These are phyloP conservation scores for Trichoderma parareesei DNA, from an alignment of 495 filamentous ascomycete species.

Conservation along the genomic window DNA sequence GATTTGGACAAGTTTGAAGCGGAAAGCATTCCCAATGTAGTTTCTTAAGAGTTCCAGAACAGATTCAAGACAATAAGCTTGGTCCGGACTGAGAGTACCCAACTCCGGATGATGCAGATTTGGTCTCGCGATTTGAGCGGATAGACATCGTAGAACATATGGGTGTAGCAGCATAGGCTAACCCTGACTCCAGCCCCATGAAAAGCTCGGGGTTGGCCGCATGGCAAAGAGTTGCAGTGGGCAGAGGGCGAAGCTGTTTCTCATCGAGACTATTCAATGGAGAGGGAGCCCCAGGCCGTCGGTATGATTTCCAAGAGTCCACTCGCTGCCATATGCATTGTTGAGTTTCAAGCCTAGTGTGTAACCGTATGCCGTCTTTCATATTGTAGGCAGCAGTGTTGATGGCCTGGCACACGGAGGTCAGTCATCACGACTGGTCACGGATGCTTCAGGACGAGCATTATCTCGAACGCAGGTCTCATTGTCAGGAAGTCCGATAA, in stretches of 20 bases:
- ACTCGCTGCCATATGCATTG: slow-evolving; percentile 42
- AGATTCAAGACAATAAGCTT: background rate
- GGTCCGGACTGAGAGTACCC: slow-evolving; percentile 12
- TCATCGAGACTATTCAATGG: slow-evolving; percentile 24
- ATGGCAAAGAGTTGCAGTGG: slow-evolving; percentile 1
- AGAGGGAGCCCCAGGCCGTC: slow-evolving; percentile 32
- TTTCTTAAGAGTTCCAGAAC: background rate
- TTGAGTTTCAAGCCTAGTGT: slow-evolving; percentile 33
- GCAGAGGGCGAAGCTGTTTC: slow-evolving; percentile 10
- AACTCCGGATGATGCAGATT: slow-evolving; percentile 12
- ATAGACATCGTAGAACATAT: background rate
- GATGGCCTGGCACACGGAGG: slow-evolving; percentile 36
- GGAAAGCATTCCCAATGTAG: background rate
- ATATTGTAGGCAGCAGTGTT: slow-evolving; percentile 42
- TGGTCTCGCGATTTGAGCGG: slow-evolving; percentile 10
- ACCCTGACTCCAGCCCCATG: background rate
- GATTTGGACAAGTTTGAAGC: background rate
- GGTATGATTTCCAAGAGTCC: slow-evolving; percentile 42
- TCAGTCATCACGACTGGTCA: slow-evolving; percentile 32
- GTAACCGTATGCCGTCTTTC: slow-evolving; percentile 38
- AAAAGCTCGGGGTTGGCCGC: background rate
- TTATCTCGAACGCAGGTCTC: slow-evolving; percentile 17
- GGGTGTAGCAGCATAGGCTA: background rate
- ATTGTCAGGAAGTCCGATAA: slow-evolving; percentile 35
- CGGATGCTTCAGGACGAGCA: slow-evolving; percentile 20